Evolutionary conservation across 1,139 yeast genomes (phyloP), one percentile per base, ranked within the genome.

Genomic region (Yamadazyma trypodendri): DNA sequence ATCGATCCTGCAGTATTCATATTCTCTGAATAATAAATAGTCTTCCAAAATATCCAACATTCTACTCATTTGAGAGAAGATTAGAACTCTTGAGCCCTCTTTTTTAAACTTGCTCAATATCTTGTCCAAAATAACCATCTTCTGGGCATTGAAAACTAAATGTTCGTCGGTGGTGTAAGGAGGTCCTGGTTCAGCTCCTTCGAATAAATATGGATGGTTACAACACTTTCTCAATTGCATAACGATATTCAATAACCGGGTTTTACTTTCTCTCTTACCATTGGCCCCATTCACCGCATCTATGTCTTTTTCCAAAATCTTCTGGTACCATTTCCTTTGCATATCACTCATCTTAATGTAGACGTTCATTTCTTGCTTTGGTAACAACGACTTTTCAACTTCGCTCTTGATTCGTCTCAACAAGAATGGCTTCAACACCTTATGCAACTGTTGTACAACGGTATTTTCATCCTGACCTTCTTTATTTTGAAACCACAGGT

Each of bases 161-260:
- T 84, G 94, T 55, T 84, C 92, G 60, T 84, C 94, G 0, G 90
- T 84, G 5, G 92, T 84, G 51, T 68, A 84, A 15, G 94, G 92
- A 18, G 94, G 94, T 6, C 94, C 94, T 0, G 92, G 94, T 55
- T 84, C 94, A 1, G 92, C 92, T 18, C 94, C 92, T 57, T 84
- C 94, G 53, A 84, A 84, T 34, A 84, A 61, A 54, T 84, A 84
- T 4, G 94, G 92, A 61, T 84, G 94, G 53, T 84, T 84, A 61
- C 92, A 84, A 56, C 92, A 84, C 56, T 84, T 84, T 55, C 94
- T 71, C 53, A 84, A 68, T 59, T 84, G 94, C 94, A 84, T 84
- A 20, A 84, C 92, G 50, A 84, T 84, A 54, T 84, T 84, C 39
- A 84, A 65, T 42, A 84, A 66, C 51, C 92, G 67, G 2, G 92